phyloP scores from a whole-genome alignment of 805 yeast species.

The Cyberlindnera sargentensis region DNA sequence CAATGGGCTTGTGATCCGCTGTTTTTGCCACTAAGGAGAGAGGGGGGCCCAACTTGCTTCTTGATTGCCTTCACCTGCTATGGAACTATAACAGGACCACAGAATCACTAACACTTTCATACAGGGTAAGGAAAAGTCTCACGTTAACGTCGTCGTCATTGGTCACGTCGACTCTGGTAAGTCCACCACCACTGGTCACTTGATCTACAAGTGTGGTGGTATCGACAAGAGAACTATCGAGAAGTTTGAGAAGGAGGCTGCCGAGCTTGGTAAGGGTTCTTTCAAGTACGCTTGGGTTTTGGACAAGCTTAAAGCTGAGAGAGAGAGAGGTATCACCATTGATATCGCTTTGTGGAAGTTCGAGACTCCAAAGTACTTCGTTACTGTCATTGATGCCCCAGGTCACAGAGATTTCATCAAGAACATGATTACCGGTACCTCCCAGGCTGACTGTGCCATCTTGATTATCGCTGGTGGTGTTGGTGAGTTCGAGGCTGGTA shows the following conservation, averaged over 20 bases:
- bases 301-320: constrained; percentile 93
- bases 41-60: too few species aligned
- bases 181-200: constrained; percentile 99
- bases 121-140: constrained; percentile 90
- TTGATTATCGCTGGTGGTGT: constrained; percentile 88
- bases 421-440: constrained; percentile 94
- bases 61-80: too few species aligned
- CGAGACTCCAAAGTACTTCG: constrained; percentile 92
- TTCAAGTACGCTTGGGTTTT: constrained; percentile 98
- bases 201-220: constrained; percentile 99
- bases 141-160: constrained; percentile 99
- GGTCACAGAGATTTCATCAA: constrained; percentile 96
- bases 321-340: constrained; percentile 97
- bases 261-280: constrained; percentile 96
- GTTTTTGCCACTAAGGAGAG: too few species aligned
- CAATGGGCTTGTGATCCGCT: too few species aligned
- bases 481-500: constrained; percentile 96
- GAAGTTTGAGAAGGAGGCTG: constrained; percentile 98
- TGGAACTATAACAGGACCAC: too few species aligned
- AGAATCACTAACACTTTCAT: too few species aligned
- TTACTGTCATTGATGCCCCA: constrained; percentile 91
- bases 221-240: constrained; percentile 98
- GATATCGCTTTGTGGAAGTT: constrained; percentile 94
- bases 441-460: constrained; percentile 92
- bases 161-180: constrained; percentile 99